Evolutionary conservation across 1,284 basidiomycete genomes (phyloP), one percentile per base, ranked within the genome.

Genomic region (Termitomyces sp.): DNA sequence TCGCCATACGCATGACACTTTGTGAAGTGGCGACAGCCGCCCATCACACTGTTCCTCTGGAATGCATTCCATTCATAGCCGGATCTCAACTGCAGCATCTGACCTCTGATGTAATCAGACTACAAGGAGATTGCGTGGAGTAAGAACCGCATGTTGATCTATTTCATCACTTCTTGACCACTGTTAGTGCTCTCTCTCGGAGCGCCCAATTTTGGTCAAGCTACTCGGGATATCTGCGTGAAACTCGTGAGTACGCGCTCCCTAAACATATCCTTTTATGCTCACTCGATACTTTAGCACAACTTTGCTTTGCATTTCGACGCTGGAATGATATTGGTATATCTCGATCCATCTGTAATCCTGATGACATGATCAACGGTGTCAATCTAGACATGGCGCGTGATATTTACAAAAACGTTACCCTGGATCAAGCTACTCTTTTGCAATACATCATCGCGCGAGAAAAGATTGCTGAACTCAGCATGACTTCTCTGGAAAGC

Each of bases 131-230:
- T 62, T 85, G 83, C 58, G 83, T 84, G n/a, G 80, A 82, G 84
- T 83, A 61, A 54, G 75, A 55, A 51, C 15, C 47, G 1, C 6
- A 28, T 5, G 48, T 49, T 24, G 13, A 10, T 15, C 5, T n/a
- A 39, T 40, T 7, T 17, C 12, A 21, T 15, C 42, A 8, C 36
- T 31, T 50, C 52, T 51, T 44, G 41, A 51, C 55, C 21, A 33
- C 38, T 15, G 49, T 26, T 59, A 90, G 87, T 55, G 86, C 88
- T 12, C 68, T 90, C 26, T 83, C 87, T 13, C 74, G 87, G 51
- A 90, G 88, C 64, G 80, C 88, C 7, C 87, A 90, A 62, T 85
- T 84, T 62, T 90, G 88, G 88, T 87, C 88, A 7, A 89, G 86
- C 59, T 90, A 89, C 67, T 90, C 87, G 5, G 87, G 88, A 0